Base-by-base conservation (phyloP, 1,284 basidiomycete species). In the Ceratobasidium sp. region DNA sequence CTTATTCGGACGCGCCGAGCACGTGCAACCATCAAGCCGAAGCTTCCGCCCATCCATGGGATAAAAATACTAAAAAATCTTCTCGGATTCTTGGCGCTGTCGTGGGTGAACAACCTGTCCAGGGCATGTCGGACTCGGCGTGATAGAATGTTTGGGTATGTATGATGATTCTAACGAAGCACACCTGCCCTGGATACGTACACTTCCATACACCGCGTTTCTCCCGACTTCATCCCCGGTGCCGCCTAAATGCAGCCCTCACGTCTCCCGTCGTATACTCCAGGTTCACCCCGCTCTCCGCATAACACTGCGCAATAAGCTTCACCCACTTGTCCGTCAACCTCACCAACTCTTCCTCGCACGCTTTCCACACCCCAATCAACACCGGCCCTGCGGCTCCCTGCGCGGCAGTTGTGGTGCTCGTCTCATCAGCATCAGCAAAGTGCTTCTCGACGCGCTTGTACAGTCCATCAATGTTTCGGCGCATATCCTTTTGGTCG, bases 391-490 rank as follows among this genome's bases (percentile, higher is more conserved):
- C 89, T 6, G 89, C 81, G 3, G 62, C 8, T 85, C 81, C 67
- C 46, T 64, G 21, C 58, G 88, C 87, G 32, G 71, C 32, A 34
- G 50, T 86, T 21, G 83, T 84, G 14, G 72, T 81, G 28, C 28
- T 84, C 62, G 89, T 86, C 74, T 88, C 89, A 1, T 83, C 84
- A 4, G 84, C 86, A 2, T 85, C 80, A 76, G 88, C 90, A 74
- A 98, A 98, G 79, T 98, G 97, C 80, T 99, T 99, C 80, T 96
- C 94, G 30, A 99, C 94, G 8, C 97, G 88, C 79, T 94, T 94
- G 79, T 90, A 92, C 52, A 99, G 85, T 9, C 88, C 87, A 74
- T 98, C 97, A 59, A 98, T 84, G 74, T 89, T 83, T 78, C 91
- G 97, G 43, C 93, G 89, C 32, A 98, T 83, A 79, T 99, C 97